A percentile compares a stretch with the other conserved stretches of the same genome.
Evolutionary conservation across 495 filamentous ascomycete genomes (phyloP).

Genomic region (Tirmania nivea): DNA sequence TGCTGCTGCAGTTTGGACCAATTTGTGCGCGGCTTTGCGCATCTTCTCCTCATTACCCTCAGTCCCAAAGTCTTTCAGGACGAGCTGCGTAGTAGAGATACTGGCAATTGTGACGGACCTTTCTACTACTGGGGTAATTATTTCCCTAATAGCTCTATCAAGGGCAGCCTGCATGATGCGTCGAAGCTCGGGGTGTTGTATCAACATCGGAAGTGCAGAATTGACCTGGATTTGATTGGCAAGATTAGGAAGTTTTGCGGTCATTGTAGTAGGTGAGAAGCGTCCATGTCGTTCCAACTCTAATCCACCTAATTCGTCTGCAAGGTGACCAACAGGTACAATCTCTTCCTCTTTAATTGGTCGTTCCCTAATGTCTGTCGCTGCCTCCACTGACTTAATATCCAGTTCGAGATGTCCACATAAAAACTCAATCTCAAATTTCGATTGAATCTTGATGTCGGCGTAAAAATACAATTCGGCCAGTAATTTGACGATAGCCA

Average conservation of each 20-base stretch:
- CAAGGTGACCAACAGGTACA: background rate
- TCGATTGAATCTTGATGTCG: slow-evolving; percentile 84
- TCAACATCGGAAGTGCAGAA: slow-evolving; percentile 22
- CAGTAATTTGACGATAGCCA: slow-evolving; percentile 75
- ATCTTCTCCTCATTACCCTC: slow-evolving; percentile 76
- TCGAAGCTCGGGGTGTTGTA: slow-evolving; percentile 45
- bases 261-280: slow-evolving; percentile 49
- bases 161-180: slow-evolving; percentile 67
- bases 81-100: slow-evolving; percentile 80
- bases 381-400: slow-evolving; percentile 66
- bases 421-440: slow-evolving; percentile 94
- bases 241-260: slow-evolving; percentile 58
- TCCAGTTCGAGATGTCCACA: slow-evolving; percentile 80
- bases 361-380: slow-evolving; percentile 55
- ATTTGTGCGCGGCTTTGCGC: slow-evolving; percentile 62
- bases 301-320: background rate
- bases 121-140: slow-evolving; percentile 91
- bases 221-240: slow-evolving; percentile 33
- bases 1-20: slow-evolving; percentile 80
- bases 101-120: slow-evolving; percentile 92
- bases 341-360: slow-evolving; percentile 14
- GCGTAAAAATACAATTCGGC: slow-evolving; percentile 80
- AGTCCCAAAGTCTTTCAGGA: slow-evolving; percentile 86
- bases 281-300: slow-evolving; percentile 25
- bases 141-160: slow-evolving; percentile 72